phyloP scores from a whole-genome alignment of 345 rosid genomes.

The Euphorbia peplus region DNA sequence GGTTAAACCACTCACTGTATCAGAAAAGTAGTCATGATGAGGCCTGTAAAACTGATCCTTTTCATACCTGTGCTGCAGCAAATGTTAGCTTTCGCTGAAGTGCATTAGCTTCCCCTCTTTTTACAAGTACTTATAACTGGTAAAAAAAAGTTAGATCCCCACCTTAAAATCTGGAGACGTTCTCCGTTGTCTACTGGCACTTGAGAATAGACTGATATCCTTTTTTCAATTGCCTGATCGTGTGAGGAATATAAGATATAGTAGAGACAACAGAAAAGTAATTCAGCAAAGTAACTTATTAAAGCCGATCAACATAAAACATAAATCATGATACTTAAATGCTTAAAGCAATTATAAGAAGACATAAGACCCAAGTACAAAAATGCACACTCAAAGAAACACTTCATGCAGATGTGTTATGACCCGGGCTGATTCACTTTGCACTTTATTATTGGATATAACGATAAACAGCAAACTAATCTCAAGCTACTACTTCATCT shows the following conservation, averaged over 20 bases:
- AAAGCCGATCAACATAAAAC: background rate
- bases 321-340: no score
- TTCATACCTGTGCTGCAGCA: slow-evolving; percentile 90
- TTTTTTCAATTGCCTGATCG: slow-evolving; percentile 79
- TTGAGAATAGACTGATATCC: slow-evolving; percentile 93
- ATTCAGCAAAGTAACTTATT: background rate
- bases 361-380: background rate
- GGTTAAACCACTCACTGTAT: slow-evolving; percentile 55
- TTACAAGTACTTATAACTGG: slow-evolving; percentile 11
- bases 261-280: slow-evolving; percentile 4
- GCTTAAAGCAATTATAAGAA: slow-evolving; percentile 2
- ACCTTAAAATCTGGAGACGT: slow-evolving; percentile 93
- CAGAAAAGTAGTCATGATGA: slow-evolving; percentile 91
- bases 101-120: slow-evolving; percentile 33
- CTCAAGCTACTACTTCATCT: background rate
- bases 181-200: slow-evolving; percentile 89
- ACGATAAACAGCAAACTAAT: background rate
- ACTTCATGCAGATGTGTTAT: background rate
- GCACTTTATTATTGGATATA: background rate
- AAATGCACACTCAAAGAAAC: background rate
- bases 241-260: slow-evolving; percentile 11
- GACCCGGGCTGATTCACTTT: background rate
- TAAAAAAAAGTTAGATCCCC: slow-evolving; percentile 29
- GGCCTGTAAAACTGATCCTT: slow-evolving; percentile 83
- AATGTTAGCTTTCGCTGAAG: slow-evolving; percentile 54